Evolutionary conservation across 176 grass and related monocot genomes (phyloP).

Genomic region (Oryza longistaminata): DNA sequence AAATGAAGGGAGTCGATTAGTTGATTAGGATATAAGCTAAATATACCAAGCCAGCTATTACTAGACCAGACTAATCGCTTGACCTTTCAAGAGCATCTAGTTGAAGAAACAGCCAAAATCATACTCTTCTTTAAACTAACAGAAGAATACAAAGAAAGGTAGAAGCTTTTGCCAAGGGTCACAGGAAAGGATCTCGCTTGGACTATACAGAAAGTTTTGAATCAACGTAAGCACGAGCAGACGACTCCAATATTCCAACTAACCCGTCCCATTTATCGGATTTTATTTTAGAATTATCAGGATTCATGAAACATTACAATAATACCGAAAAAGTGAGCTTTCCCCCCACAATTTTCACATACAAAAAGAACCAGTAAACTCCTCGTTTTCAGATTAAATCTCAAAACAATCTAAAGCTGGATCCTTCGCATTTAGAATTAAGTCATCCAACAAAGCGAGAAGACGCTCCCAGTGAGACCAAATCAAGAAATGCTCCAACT

Average conservation of each 20-base stretch:
- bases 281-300: neutral
- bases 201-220: constrained; percentile 30
- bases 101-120: constrained; percentile 21
- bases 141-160: constrained; percentile 38
- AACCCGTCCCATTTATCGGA: neutral
- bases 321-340: neutral
- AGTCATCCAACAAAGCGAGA: neutral
- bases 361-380: neutral
- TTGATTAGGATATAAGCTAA: neutral
- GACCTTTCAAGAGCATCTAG: constrained; percentile 20
- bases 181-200: constrained; percentile 37
- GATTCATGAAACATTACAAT: neutral
- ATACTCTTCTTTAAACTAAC: constrained; percentile 19
- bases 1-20: constrained; percentile 24
- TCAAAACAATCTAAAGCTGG: neutral
- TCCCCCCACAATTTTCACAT: neutral
- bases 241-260: constrained; percentile 8
- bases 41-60: constrained; percentile 33
- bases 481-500: constrained; percentile 14
- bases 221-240: constrained; percentile 7
- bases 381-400: constrained; percentile 18
- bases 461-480: neutral
- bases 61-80: neutral
- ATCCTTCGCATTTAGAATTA: constrained; percentile 28
- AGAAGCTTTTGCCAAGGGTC: constrained; percentile 32